Conservation (phyloP, 2,329 filamentous ascomycete genomes). For the Pestalotiopsis sp. region DNA sequence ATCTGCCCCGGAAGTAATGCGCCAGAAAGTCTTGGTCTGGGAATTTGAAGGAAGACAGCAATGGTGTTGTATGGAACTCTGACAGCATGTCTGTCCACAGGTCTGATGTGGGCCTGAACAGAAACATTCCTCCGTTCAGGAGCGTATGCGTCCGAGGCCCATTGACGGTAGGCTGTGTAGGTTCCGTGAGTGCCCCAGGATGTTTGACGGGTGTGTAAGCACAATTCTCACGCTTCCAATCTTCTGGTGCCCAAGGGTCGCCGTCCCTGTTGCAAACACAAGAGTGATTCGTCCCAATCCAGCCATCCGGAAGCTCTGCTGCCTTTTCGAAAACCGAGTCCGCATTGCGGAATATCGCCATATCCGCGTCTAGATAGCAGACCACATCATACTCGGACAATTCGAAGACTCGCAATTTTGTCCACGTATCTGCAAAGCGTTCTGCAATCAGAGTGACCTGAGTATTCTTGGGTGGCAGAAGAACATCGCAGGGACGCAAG, state of each 20-base stretch:
- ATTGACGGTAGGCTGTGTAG: conserved; percentile 31
- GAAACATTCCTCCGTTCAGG: conserved; percentile 54
- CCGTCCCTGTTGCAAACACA: conserved; percentile 55
- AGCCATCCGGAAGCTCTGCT: conserved; percentile 37
- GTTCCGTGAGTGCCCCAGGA: conserved; percentile 32
- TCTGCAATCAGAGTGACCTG: conserved; percentile 47
- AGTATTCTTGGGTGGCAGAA: conserved; percentile 37
- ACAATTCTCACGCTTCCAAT: conserved; percentile 51
- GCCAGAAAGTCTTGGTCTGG: conserved; percentile 57
- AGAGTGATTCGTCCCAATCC: conserved; percentile 50
- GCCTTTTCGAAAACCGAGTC: conserved; percentile 44
- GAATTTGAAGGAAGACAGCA: conserved; percentile 47
- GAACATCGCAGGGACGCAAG: conserved; percentile 39
- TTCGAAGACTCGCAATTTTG: conserved; percentile 56
- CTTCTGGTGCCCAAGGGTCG: conserved; percentile 50
- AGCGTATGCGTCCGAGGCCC: conserved; percentile 41
- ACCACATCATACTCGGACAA: conserved; percentile 40
- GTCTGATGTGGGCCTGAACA: conserved; percentile 44
- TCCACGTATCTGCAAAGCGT: conserved; percentile 57
- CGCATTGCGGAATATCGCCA: conserved; percentile 46
- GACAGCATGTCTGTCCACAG: conserved; percentile 41
- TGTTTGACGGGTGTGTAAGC: conserved; percentile 45
- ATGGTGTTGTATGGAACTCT: conserved; percentile 39
- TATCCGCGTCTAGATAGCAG: conserved; percentile 56
- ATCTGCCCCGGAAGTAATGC: conserved; percentile 45